These are phyloP conservation scores for Boletellus deceptivus DNA, from an alignment of 1,284 basidiomycete genomes.

Conservation along the genomic window DNA sequence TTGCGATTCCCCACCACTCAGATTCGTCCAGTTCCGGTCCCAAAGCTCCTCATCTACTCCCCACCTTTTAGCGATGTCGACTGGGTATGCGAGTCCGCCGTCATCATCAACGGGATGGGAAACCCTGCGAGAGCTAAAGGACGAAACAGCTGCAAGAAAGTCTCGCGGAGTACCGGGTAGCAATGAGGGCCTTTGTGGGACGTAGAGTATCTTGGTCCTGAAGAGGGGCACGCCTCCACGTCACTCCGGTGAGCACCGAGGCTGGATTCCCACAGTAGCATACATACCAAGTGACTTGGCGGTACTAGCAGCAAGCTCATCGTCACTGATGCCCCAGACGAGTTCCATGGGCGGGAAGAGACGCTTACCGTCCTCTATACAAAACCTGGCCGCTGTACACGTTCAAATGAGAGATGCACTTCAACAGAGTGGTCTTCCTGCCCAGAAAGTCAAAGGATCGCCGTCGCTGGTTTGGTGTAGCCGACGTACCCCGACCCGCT, in stretches of 20 bases:
- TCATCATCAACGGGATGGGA: constrained; percentile 21
- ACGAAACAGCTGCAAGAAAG: constrained; percentile 58
- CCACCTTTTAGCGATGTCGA: constrained; percentile 65
- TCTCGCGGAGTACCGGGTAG: constrained; percentile 78
- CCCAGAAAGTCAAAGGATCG: constrained; percentile 3
- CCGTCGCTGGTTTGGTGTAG: not conserved
- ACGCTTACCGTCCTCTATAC: constrained; percentile 59
- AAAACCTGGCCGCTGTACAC: constrained; percentile 66
- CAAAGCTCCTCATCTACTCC: constrained; percentile 67
- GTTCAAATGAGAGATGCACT: constrained; percentile 78
- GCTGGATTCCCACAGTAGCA: not conserved
- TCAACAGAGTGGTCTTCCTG: constrained; percentile 78
- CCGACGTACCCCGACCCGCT: constrained; percentile 62
- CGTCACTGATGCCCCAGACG: not conserved
- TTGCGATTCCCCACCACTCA: constrained; percentile 85
- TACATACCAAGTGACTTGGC: constrained; percentile 53
- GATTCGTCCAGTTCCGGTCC: constrained; percentile 72
- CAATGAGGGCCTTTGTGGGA: constrained; percentile 82
- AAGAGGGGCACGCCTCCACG: constrained; percentile 67
- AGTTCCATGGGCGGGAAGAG: not conserved
- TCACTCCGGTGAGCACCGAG: constrained; percentile 4
- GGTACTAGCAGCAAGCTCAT: constrained; percentile 37
- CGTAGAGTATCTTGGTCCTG: constrained; percentile 76
- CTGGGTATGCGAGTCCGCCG: constrained; percentile 39
- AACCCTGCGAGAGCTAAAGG: constrained; percentile 53